Percentiles rank a stretch among this genome's conserved stretches.
These are phyloP conservation scores for Saccharomyces pastorianus DNA, from an alignment of 1,139 yeast species.

Conservation along the genomic window DNA sequence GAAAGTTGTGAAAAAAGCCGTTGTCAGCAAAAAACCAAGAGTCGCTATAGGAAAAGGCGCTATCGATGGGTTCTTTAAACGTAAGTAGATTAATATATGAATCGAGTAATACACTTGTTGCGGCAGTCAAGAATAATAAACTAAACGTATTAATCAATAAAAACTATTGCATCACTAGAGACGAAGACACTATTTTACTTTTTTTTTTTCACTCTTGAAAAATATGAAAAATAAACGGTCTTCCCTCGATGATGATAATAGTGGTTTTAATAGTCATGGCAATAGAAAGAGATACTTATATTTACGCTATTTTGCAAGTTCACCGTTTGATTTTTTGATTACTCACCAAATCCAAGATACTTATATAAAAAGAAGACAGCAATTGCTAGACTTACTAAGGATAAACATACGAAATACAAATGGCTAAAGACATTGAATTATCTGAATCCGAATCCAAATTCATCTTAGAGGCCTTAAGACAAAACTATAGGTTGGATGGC, in stretches of 20 bases:
- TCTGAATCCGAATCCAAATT: conserved; percentile 59
- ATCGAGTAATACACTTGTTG: too few species aligned
- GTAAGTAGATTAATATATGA: conserved; percentile 1
- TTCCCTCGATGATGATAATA: background rate
- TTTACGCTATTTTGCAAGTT: background rate
- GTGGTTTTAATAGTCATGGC: background rate
- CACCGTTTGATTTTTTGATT: background rate
- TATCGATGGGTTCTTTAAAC: conserved; percentile 51
- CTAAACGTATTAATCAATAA: too few species aligned
- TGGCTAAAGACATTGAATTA: conserved; percentile 56
- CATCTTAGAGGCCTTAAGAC: conserved; percentile 53
- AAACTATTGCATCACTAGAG: too few species aligned
- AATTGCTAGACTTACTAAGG: background rate
- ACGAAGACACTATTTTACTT: too few species aligned
- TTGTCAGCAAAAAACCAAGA: conserved; percentile 26
- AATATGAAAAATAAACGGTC: background rate
- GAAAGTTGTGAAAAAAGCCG: background rate
- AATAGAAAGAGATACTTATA: background rate
- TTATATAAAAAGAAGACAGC: background rate
- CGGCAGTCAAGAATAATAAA: too few species aligned
- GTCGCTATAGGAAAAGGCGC: conserved; percentile 57
- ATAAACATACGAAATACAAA: conserved; percentile 13
- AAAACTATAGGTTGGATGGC: conserved; percentile 60
- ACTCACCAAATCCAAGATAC: background rate
- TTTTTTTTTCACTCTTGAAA: background rate